Evolutionary conservation across 2,329 filamentous ascomycete genomes (phyloP).

Genomic region (Aspergillus unguis): DNA sequence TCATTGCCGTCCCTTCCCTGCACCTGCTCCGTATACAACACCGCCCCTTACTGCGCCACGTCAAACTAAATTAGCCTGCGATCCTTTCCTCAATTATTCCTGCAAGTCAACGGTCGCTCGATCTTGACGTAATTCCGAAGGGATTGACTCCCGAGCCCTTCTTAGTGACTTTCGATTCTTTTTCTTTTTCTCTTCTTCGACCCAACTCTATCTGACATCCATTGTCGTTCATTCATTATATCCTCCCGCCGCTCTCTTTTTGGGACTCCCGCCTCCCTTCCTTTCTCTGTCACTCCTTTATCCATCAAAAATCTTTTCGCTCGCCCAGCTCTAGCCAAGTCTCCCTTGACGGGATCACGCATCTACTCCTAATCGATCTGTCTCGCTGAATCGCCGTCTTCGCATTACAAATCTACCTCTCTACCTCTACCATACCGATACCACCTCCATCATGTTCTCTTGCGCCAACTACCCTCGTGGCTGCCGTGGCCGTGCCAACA

Average conservation of each 20-base stretch:
- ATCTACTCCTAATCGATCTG: constrained; percentile 5
- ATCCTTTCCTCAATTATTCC: constrained; percentile 14
- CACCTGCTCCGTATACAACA: neutral
- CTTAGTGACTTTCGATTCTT: constrained; percentile 18
- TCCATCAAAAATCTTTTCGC: constrained; percentile 1
- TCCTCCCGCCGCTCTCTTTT: constrained; percentile 9
- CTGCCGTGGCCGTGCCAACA: constrained; percentile 47
- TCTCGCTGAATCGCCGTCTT: constrained; percentile 7
- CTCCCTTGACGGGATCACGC: constrained; percentile 20
- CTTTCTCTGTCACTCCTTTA: constrained; percentile 15
- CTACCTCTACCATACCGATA: neutral
- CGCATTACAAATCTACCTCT: constrained; percentile 3
- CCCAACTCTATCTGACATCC: constrained; percentile 16
- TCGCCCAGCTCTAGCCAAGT: constrained; percentile 15
- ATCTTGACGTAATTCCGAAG: constrained; percentile 22
- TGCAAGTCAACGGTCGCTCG: constrained; percentile 19
- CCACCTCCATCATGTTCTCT: constrained; percentile 41
- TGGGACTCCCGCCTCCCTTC: constrained; percentile 12
- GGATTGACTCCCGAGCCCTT: constrained; percentile 7
- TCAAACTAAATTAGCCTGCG: constrained; percentile 14
- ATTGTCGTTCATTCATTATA: constrained; percentile 9
- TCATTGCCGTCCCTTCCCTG: constrained; percentile 10
- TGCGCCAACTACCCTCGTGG: constrained; percentile 48
- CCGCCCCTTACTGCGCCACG: constrained; percentile 10
- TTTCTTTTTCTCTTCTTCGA: constrained; percentile 20